Conservation (phyloP, 2,329 filamentous ascomycete species). For the Cadophora gregata region DNA sequence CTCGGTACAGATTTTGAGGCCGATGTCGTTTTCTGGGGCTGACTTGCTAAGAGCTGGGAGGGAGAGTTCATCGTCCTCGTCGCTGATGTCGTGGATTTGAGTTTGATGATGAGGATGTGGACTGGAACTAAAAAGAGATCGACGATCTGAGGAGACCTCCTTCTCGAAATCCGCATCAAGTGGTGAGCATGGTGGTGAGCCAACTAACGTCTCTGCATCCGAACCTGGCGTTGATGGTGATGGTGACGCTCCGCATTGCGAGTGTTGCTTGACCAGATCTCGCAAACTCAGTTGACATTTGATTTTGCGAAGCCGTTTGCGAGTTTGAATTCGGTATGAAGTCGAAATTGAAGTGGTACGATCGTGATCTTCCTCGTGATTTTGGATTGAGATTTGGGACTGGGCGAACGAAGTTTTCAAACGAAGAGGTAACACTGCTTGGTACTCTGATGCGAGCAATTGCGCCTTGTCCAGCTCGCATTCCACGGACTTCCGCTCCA, state of each 20-base stretch:
- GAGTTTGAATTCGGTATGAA: background rate
- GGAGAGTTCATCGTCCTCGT: background rate
- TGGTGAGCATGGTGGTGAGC: constrained; percentile 29
- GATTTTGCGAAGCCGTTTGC: constrained; percentile 37
- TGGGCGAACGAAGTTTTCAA: constrained; percentile 17
- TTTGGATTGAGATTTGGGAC: background rate
- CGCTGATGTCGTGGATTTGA: background rate
- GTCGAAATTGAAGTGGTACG: background rate
- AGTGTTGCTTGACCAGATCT: constrained; percentile 36
- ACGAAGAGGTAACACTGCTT: constrained; percentile 30
- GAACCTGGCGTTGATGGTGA: constrained; percentile 20
- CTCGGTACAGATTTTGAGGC: constrained; percentile 40
- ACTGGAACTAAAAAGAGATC: background rate
- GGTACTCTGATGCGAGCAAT: constrained; percentile 37
- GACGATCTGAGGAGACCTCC: constrained; percentile 8
- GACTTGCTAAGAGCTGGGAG: background rate
- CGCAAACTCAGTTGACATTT: constrained; percentile 41
- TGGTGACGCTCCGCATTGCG: constrained; percentile 10
- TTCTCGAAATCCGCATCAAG: constrained; percentile 2
- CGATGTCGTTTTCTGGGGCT: constrained; percentile 33
- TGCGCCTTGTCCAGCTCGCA: constrained; percentile 32
- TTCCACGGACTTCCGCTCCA: constrained; percentile 31
- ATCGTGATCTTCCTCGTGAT: background rate
- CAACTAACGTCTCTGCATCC: constrained; percentile 35
- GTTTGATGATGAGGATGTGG: background rate